Evolutionary conservation across 768 basidiomycete genomes (phyloP), one percentile per base, ranked within the genome.

Genomic region (Panaeolus papilionaceus): DNA sequence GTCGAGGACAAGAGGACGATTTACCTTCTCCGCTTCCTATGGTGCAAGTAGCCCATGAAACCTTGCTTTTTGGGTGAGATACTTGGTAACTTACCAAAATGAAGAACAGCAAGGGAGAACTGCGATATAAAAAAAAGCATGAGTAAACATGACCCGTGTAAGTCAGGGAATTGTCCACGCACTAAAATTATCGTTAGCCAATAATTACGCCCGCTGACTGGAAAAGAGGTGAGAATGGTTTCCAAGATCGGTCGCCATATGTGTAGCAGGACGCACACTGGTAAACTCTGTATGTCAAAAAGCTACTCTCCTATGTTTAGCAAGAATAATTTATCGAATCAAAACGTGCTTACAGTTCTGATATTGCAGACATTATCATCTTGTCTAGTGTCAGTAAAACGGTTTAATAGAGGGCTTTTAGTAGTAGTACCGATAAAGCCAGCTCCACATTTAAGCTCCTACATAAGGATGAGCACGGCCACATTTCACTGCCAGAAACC

Each of bases 401-500:
- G 44, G 9, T 51, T 26, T 26, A 14, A 40, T 61, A 3, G 11
- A 28, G 23, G n/a, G 51, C 28, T 28, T 40, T 12, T 33, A 28
- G 20, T 2, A 37, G 37, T 61, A 68, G 44, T 49, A 78, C 78
- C 23, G 78, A 79, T 33, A 79, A 54, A 6, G 71, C 72, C 20
- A 79, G 67, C 66, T 79, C 78, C 38, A 76, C 78, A 69, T 78
- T 78, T n/a, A 77, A 66, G 68, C 78, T 79, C 78, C 77, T 79
- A 64, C 26, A 20, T 18, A 33, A 5, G 5, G 16, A 33, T 61
- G 12, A 67, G 51, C 28, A 33, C 5, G 5, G 5, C 3, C 18
- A 14, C 61, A 18, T 6, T 65, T n/a, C 23, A 20, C 18, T n/a
- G 23, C 12, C 44, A 28, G 6, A 16, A 10, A 42, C 12, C 16